Conservation (phyloP, 148 eudicot genomes). For the Chenopodium quinoa region DNA sequence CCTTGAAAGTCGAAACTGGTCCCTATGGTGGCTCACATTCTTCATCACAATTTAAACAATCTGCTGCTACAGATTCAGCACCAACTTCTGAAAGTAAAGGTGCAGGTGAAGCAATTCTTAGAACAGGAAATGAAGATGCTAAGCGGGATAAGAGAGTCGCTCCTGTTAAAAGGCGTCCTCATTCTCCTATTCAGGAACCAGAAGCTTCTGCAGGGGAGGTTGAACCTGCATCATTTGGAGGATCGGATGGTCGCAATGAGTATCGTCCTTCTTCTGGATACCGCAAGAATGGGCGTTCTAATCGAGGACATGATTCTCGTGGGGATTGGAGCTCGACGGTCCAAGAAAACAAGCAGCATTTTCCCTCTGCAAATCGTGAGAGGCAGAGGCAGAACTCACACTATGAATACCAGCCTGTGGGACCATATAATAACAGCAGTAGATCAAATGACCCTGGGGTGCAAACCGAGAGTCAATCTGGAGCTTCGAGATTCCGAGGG, state of each 20-base stretch:
- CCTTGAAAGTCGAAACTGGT: constrained; percentile 30
- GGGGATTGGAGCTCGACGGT: constrained; percentile 48
- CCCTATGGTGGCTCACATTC: constrained; percentile 19
- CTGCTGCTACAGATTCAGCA: constrained; percentile 28
- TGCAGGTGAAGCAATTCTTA: constrained; percentile 22
- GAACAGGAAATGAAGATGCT: constrained; percentile 34
- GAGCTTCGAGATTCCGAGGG: constrained; percentile 51
- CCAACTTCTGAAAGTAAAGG: constrained; percentile 35
- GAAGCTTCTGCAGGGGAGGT: constrained; percentile 27
- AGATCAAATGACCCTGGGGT: constrained; percentile 46
- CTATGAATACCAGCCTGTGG: constrained; percentile 81
- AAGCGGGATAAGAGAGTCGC: constrained; percentile 44
- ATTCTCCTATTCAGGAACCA: constrained; percentile 37
- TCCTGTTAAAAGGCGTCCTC: constrained; percentile 36
- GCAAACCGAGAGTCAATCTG: constrained; percentile 39
- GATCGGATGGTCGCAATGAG: constrained; percentile 33
- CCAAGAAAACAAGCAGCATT: constrained; percentile 49
- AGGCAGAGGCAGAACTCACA: constrained; percentile 64
- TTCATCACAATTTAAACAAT: constrained; percentile 21
- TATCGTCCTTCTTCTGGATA: constrained; percentile 49
- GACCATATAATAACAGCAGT: constrained; percentile 37
- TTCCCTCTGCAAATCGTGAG: constrained; percentile 45
- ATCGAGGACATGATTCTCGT: constrained; percentile 51
- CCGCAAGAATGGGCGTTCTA: constrained; percentile 39
- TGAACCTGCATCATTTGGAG: constrained; percentile 33